Conservation (phyloP, 2,329 filamentous ascomycete genomes). For the Trichoderma pleuroti region DNA sequence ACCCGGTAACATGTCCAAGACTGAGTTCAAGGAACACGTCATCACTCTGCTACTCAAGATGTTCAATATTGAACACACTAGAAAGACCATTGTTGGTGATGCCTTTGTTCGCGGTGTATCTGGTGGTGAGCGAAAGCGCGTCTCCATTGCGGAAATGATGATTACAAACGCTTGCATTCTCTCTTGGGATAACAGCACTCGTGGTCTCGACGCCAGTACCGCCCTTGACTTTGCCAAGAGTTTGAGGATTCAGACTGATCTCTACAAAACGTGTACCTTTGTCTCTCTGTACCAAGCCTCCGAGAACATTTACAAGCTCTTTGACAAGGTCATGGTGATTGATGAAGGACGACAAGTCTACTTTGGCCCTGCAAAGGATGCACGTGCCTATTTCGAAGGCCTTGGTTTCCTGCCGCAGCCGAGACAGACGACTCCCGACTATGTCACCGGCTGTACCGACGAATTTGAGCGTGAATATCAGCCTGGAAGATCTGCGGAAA, state of each 20-base stretch:
- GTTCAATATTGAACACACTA: conserved; percentile 91
- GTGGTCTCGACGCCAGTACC: conserved; percentile 65
- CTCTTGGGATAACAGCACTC: conserved; percentile 73
- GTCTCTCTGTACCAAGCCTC: conserved; percentile 84
- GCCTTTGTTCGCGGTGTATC: conserved; percentile 76
- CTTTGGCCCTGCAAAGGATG: conserved; percentile 66
- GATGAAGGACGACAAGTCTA: conserved; percentile 73
- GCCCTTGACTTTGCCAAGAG: conserved; percentile 66
- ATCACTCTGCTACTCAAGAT: conserved; percentile 75
- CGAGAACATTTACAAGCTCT: conserved; percentile 73
- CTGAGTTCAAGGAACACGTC: conserved; percentile 73
- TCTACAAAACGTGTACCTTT: conserved; percentile 80
- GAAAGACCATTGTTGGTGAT: conserved; percentile 80
- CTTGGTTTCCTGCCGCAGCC: conserved; percentile 73
- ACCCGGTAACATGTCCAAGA: conserved; percentile 67
- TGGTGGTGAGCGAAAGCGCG: conserved; percentile 75
- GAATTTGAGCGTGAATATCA: conserved; percentile 78
- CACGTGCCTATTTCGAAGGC: conserved; percentile 70
- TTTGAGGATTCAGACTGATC: conserved; percentile 74
- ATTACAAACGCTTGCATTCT: conserved; percentile 68
- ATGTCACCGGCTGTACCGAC: conserved; percentile 77
- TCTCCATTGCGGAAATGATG: conserved; percentile 81
- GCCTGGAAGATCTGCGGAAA: conserved; percentile 58
- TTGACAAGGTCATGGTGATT: conserved; percentile 82
- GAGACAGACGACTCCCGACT: conserved; percentile 77